These are phyloP conservation scores for Hirschfeldia incana DNA, from an alignment of 345 rosid species.

Conservation along the genomic window DNA sequence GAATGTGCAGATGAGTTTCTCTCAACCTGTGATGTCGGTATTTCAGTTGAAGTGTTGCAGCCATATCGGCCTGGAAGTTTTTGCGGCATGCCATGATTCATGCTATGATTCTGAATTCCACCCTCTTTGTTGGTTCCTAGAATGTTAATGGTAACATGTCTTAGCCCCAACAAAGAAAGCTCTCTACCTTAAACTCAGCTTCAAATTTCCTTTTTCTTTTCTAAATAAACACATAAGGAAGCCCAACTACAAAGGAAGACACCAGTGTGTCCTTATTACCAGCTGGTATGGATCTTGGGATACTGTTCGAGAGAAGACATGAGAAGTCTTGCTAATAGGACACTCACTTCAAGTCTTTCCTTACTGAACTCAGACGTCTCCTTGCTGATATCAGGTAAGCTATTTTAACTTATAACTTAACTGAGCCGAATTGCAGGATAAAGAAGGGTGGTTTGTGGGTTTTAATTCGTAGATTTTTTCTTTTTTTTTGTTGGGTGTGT, in stretches of 20 bases:
- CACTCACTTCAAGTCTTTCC: too few relatives aligned
- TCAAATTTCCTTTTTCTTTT: slow-evolving; percentile 15
- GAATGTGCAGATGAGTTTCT: slow-evolving; percentile 47
- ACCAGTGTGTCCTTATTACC: slow-evolving; percentile 16
- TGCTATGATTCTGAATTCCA: slow-evolving; percentile 62
- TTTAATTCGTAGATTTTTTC: too few relatives aligned
- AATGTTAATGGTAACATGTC: slow-evolving; percentile 39
- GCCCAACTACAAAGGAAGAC: slow-evolving; percentile 36
- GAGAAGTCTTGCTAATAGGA: too few relatives aligned
- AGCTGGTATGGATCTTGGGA: too few relatives aligned
- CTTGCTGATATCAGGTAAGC: too few relatives aligned
- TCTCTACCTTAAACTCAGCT: slow-evolving; percentile 32
- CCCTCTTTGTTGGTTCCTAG: slow-evolving; percentile 26
- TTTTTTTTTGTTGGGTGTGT: too few relatives aligned
- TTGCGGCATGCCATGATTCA: slow-evolving; percentile 61
- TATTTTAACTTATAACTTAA: too few relatives aligned
- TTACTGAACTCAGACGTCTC: too few relatives aligned
- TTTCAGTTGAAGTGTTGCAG: slow-evolving; percentile 55
- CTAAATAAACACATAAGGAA: slow-evolving; percentile 26
- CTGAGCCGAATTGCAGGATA: too few relatives aligned
- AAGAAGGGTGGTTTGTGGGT: too few relatives aligned
- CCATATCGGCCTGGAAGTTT: slow-evolving; percentile 73
- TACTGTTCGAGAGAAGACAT: too few relatives aligned
- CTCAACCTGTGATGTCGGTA: slow-evolving; percentile 43
- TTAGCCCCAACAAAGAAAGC: slow-evolving; percentile 23